A percentile compares a stretch with the other conserved stretches of the same genome.
phyloP scores from a whole-genome alignment of 108 stramenopile species.

The Conticribra guillardii region DNA sequence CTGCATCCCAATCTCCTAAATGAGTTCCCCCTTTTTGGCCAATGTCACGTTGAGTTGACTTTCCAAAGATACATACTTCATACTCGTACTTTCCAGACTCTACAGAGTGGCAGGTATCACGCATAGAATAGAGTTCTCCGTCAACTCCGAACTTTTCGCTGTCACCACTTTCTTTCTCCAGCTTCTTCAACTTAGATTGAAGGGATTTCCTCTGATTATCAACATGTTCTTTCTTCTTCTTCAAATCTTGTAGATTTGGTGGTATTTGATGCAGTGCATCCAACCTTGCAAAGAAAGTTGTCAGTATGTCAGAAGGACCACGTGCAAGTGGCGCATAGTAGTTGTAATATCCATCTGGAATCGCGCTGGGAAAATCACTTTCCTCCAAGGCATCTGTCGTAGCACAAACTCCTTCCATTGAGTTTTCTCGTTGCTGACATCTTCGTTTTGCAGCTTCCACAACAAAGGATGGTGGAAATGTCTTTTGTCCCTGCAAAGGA shows the following conservation, averaged over 20 bases:
- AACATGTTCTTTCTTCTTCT: conserved; percentile 16
- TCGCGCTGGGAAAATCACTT: conserved; percentile 35
- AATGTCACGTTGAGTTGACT: conserved; percentile 69
- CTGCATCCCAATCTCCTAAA: conserved; percentile 59
- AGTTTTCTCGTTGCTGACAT: conserved; percentile 36
- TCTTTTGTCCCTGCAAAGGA: conserved; percentile 9
- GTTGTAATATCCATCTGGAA: conserved; percentile 69
- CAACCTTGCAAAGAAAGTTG: conserved; percentile 19
- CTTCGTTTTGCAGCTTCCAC: conserved; percentile 45
- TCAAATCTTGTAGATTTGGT: conserved; percentile 5
- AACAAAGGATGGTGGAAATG: conserved; percentile 45
- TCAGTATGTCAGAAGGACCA: conserved; percentile 5
- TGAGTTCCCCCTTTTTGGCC: conserved; percentile 50
- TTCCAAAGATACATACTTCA: conserved; percentile 72
- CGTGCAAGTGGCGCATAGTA: conserved; percentile 54
- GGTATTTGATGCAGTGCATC: neutral
- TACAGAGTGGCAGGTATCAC: conserved; percentile 64
- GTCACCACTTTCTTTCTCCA: conserved; percentile 50
- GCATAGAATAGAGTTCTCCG: conserved; percentile 67
- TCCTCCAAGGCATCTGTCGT: conserved; percentile 11
- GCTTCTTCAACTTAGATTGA: conserved; percentile 30
- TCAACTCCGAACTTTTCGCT: conserved; percentile 54
- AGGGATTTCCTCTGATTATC: conserved; percentile 22
- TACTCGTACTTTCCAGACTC: conserved; percentile 82
- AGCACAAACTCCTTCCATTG: conserved; percentile 4